Conservation (phyloP, 331 rosid genomes). For the Spiraea crenata region DNA sequence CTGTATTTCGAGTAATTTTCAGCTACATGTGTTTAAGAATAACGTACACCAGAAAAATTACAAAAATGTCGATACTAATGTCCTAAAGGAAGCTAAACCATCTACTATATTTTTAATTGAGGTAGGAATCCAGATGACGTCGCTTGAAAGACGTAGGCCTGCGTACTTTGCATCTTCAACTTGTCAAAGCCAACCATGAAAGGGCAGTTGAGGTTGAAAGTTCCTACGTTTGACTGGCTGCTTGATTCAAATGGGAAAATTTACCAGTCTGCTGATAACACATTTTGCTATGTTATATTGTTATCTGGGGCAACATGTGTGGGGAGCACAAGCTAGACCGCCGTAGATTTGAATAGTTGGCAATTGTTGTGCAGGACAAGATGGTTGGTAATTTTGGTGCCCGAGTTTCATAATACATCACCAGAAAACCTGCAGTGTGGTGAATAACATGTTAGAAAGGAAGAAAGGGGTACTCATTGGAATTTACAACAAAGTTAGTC, state of each 20-base stretch:
- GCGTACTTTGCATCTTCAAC: background rate
- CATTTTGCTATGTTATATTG: background rate
- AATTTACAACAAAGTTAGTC: background rate
- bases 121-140: no score
- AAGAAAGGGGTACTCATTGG: background rate
- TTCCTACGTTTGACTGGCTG: slow-evolving; percentile 5
- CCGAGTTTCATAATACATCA: background rate
- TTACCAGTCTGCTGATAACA: background rate
- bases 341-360: background rate
- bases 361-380: background rate
- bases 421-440: background rate
- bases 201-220: background rate
- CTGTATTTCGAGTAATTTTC: no score
- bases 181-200: background rate
- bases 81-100: no score
- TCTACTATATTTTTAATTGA: no score
- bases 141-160: no score
- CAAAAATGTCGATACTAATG: no score
- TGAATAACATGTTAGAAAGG: background rate
- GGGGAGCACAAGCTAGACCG: background rate
- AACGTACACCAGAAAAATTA: no score
- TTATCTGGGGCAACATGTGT: background rate
- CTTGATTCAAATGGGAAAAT: slow-evolving; percentile 1
- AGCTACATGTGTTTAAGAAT: no score
- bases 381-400: background rate